Percentiles rank a stretch among this genome's conserved stretches.
These are phyloP conservation scores for Thermothielavioides terrestris DNA, from an alignment of 495 filamentous ascomycete species.

Conservation along the genomic window DNA sequence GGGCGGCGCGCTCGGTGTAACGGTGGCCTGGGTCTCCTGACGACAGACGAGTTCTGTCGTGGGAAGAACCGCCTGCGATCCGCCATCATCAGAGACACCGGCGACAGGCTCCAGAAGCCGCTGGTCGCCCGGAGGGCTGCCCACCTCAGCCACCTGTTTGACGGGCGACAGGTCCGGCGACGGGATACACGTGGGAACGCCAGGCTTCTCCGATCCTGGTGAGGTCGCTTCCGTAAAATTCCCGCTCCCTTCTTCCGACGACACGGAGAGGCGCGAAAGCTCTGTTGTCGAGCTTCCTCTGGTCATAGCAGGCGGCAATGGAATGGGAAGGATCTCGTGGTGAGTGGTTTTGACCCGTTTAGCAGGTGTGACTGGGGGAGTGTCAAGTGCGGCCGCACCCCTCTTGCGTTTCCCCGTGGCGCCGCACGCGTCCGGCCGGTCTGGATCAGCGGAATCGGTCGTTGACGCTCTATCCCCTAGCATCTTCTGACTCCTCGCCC, in stretches of 20 bases:
- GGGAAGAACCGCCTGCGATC: conserved; percentile 2
- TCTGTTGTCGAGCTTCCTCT: conserved; percentile 20
- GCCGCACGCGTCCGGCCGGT: conserved; percentile 10
- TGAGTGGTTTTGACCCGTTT: conserved; percentile 33
- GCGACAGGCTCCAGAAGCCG: conserved; percentile 7
- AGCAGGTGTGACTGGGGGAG: conserved; percentile 39
- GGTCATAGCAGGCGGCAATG: conserved; percentile 16
- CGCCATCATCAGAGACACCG: neutral
- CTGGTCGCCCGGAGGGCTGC: conserved; percentile 5
- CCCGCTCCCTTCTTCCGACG: conserved; percentile 20
- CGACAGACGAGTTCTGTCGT: neutral
- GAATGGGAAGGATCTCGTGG: conserved; percentile 24
- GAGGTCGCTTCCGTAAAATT: conserved; percentile 35
- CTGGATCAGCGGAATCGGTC: conserved; percentile 4
- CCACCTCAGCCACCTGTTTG: conserved; percentile 15
- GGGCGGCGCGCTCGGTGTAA: no score
- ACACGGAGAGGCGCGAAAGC: conserved; percentile 12
- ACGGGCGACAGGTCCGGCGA: conserved; percentile 33
- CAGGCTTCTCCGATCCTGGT: conserved; percentile 31
- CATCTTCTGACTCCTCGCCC: conserved; percentile 23
- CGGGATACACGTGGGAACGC: conserved; percentile 21
- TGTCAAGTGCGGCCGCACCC: conserved; percentile 26
- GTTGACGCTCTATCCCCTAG: conserved; percentile 24
- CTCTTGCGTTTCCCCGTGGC: conserved; percentile 27
- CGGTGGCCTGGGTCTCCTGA: neutral